These are phyloP conservation scores for Lactifluus rugatus DNA, from an alignment of 768 basidiomycete species.

Conservation along the genomic window DNA sequence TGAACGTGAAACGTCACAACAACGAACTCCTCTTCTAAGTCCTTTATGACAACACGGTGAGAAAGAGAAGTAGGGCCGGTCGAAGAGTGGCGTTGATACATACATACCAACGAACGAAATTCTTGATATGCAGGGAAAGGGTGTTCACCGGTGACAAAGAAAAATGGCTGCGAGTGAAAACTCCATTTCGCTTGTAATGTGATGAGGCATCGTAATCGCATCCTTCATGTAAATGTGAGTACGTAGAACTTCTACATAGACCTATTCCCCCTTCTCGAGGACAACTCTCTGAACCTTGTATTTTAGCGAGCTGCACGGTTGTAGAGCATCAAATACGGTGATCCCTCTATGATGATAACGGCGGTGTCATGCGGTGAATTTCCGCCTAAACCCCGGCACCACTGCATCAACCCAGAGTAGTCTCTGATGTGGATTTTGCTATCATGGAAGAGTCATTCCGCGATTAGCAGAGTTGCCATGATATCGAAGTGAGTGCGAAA, in stretches of 20 bases:
- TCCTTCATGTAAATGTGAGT: neutral
- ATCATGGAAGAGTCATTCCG: neutral
- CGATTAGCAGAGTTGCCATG: neutral
- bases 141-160: constrained; percentile 1
- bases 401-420: neutral
- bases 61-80: constrained; percentile 6
- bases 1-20: constrained; percentile 13
- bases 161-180: neutral
- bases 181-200: neutral
- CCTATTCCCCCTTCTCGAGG: neutral
- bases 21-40: neutral
- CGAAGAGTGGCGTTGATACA: constrained; percentile 13
- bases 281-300: constrained; percentile 1
- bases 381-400: neutral
- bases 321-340: neutral
- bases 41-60: constrained; percentile 13
- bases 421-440: neutral
- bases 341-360: neutral
- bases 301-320: neutral
- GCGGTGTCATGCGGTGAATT: neutral
- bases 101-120: neutral
- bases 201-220: neutral
- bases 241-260: constrained; percentile 1
- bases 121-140: constrained; percentile 8
- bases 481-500: neutral